Conservation (phyloP, 2,329 filamentous ascomycete genomes). For the Sarocladiaceae sp. region DNA sequence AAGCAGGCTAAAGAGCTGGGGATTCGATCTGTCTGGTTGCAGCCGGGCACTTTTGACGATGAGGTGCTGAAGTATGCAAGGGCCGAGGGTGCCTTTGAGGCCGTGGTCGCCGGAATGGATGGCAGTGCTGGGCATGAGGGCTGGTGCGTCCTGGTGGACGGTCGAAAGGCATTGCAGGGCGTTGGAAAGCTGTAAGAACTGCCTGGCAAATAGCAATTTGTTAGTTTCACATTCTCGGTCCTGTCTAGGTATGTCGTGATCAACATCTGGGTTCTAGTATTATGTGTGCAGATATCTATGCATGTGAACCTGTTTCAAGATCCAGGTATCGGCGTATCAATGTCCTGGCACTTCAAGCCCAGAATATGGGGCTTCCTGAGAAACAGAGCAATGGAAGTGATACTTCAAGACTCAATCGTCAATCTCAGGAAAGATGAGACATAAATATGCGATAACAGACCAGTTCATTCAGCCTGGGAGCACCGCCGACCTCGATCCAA, state of each 20-base stretch:
- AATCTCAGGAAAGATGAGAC: no score
- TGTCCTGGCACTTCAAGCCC: no score
- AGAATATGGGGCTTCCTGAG: no score
- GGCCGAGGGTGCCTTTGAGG: constrained; percentile 54
- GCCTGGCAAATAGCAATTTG: neutral
- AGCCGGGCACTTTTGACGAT: constrained; percentile 82
- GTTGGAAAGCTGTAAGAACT: constrained; percentile 43
- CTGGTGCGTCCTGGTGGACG: constrained; percentile 85
- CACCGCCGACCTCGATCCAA: no score
- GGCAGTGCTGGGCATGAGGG: constrained; percentile 64
- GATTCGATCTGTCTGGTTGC: constrained; percentile 74
- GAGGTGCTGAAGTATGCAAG: constrained; percentile 65
- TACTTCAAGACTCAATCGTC: no score
- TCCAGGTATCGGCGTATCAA: no score
- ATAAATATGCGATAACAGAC: no score
- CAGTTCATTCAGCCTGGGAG: no score
- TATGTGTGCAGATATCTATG: no score
- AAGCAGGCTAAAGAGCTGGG: constrained; percentile 70
- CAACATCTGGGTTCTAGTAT: neutral
- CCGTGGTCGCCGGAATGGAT: constrained; percentile 56
- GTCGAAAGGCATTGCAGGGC: constrained; percentile 55
- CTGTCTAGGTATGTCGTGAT: neutral
- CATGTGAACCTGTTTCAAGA: no score
- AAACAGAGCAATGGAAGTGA: no score
- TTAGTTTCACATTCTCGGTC: no score